These are phyloP conservation scores for Fusarium solani-melongenae DNA, from an alignment of 2,329 filamentous ascomycete species.

Conservation along the genomic window DNA sequence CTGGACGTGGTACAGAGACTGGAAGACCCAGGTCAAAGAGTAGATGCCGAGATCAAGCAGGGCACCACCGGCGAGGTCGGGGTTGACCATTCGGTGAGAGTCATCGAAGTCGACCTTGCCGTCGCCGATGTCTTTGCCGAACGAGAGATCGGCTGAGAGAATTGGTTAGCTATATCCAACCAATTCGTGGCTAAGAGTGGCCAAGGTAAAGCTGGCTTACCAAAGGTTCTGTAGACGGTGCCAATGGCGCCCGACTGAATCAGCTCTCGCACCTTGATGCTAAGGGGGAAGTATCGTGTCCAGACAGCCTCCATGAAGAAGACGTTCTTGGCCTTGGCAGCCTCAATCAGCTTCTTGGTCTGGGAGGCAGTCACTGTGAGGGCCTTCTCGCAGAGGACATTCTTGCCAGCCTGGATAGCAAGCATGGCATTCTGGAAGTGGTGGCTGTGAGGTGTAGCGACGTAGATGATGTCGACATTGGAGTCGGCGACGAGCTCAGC, in stretches of 20 bases:
- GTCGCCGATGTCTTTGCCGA: conserved; percentile 68
- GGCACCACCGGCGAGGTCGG: conserved; percentile 83
- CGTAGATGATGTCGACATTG: conserved; percentile 86
- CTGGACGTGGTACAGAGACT: conserved; percentile 86
- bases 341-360: conserved; percentile 76
- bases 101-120: conserved; percentile 67
- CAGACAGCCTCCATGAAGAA: conserved; percentile 91
- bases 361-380: conserved; percentile 87
- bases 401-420: conserved; percentile 84
- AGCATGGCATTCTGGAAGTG: conserved; percentile 93
- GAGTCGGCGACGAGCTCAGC: conserved; percentile 82
- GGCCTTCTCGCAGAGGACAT: conserved; percentile 91
- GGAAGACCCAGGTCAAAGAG: conserved; percentile 90
- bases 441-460: conserved; percentile 91
- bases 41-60: conserved; percentile 90
- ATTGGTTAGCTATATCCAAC: conserved; percentile 14
- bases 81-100: conserved; percentile 82
- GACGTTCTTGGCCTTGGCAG: conserved; percentile 77
- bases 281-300: conserved; percentile 90
- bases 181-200: background rate
- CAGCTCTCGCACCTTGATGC: conserved; percentile 78
- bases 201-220: conserved; percentile 48
- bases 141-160: conserved; percentile 66
- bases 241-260: conserved; percentile 66
- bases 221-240: conserved; percentile 68